Conservation (phyloP, 2,329 filamentous ascomycete genomes). For the Sclerotinia nivalis region DNA sequence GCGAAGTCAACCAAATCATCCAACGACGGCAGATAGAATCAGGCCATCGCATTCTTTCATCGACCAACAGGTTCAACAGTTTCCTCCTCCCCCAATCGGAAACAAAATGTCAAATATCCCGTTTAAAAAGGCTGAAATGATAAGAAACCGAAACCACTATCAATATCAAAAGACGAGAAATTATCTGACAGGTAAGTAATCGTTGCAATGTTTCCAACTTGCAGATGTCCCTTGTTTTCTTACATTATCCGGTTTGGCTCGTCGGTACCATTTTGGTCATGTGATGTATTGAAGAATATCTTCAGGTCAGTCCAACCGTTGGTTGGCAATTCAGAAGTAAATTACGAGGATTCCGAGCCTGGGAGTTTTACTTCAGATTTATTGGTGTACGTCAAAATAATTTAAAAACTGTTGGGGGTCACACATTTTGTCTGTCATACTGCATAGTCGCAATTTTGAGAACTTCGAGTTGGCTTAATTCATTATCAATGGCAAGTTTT, state of each 20-base stretch:
- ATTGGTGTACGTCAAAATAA: not conserved
- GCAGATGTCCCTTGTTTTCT: not conserved
- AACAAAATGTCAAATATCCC: not conserved
- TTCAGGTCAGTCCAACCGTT: not conserved
- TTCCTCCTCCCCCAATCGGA: constrained; percentile 4
- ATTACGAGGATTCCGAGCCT: not conserved
- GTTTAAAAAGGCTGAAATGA: constrained; percentile 5
- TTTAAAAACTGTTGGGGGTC: not conserved
- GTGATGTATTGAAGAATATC: constrained; percentile 2
- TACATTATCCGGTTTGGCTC: not conserved
- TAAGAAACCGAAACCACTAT: not conserved
- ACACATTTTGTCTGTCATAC: not conserved
- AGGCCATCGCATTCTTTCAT: not conserved
- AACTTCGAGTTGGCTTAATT: not conserved
- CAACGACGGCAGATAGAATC: not conserved
- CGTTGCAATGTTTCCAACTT: not conserved
- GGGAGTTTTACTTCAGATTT: not conserved
- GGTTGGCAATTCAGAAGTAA: not conserved
- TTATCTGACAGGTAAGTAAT: not conserved
- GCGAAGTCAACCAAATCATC: not conserved
- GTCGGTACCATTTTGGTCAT: constrained; percentile 4
- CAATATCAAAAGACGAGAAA: not conserved
- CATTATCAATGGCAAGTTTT: not conserved
- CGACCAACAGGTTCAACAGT: not conserved
- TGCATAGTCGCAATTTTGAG: not conserved